Conservation (phyloP, 108 stramenopile species). For the Cyclotella kingstonii region DNA sequence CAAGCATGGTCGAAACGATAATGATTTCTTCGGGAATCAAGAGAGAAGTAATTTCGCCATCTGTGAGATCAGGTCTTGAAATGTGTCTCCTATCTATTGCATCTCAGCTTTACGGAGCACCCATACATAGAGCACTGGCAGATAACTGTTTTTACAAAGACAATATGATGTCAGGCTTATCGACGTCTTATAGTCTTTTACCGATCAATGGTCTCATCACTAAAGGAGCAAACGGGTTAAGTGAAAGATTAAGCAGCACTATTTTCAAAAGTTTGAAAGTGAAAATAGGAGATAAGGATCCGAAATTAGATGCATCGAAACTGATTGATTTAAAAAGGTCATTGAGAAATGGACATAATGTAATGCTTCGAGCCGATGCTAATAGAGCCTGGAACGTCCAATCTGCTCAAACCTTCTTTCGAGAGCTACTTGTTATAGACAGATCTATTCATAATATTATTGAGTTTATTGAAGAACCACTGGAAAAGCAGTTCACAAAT, state of each 20-base stretch:
- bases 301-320: conserved; percentile 35
- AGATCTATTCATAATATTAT: conserved; percentile 11
- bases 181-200: conserved; percentile 20
- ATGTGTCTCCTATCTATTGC: conserved; percentile 78
- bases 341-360: not conserved
- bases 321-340: conserved; percentile 29
- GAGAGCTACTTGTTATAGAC: conserved; percentile 27
- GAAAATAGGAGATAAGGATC: conserved; percentile 67
- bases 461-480: conserved; percentile 84
- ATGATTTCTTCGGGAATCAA: conserved; percentile 29
- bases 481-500: conserved; percentile 32
- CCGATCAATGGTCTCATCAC: conserved; percentile 74
- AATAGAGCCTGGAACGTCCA: conserved; percentile 69
- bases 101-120: conserved; percentile 49
- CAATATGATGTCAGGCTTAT: conserved; percentile 1
- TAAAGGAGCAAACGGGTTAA: conserved; percentile 16
- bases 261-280: conserved; percentile 68
- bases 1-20: conserved; percentile 40
- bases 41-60: conserved; percentile 22
- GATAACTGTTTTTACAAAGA: conserved; percentile 10
- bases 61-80: conserved; percentile 76
- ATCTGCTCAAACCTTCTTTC: conserved; percentile 45
- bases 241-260: conserved; percentile 6
- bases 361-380: conserved; percentile 64
- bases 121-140: conserved; percentile 59